Evolutionary conservation across 2,329 filamentous ascomycete species (phyloP).

Genomic region (Microdochium bolleyi): DNA sequence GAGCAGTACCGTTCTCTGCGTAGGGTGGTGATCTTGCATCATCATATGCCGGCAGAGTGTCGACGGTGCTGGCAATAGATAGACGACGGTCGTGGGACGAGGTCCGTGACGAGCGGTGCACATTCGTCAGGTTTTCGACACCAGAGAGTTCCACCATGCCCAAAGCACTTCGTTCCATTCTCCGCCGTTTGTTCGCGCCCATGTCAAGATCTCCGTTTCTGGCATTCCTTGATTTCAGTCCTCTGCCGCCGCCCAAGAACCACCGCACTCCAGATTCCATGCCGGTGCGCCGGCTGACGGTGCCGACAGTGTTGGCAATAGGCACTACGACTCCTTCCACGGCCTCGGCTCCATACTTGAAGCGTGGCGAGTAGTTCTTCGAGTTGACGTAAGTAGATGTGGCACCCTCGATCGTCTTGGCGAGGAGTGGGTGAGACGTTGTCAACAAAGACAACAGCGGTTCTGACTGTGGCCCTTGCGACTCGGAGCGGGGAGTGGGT

Average conservation of each 20-base stretch:
- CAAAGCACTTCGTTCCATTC: conserved; percentile 28
- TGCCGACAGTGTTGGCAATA: conserved; percentile 78
- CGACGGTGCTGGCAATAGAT: conserved; percentile 60
- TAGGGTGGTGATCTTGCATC: conserved; percentile 69
- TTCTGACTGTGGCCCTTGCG: conserved; percentile 52
- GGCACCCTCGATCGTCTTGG: conserved; percentile 76
- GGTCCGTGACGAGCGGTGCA: conserved; percentile 4
- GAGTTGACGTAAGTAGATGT: conserved; percentile 78
- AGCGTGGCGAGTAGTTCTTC: conserved; percentile 83
- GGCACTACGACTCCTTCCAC: conserved; percentile 84
- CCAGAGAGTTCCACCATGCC: conserved; percentile 7
- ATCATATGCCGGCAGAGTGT: conserved; percentile 78
- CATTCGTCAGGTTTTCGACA: neutral
- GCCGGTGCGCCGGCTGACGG: conserved; percentile 75
- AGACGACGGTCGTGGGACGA: conserved; percentile 38
- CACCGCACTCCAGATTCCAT: conserved; percentile 82
- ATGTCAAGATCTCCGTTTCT: conserved; percentile 34
- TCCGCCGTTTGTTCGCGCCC: conserved; percentile 50
- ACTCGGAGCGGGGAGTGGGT: conserved; percentile 25
- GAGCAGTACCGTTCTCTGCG: conserved; percentile 44
- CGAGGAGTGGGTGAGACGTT: conserved; percentile 79
- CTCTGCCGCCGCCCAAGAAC: conserved; percentile 59
- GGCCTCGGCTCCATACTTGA: conserved; percentile 85
- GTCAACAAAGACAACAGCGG: conserved; percentile 81
- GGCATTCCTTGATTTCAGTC: conserved; percentile 36